These are phyloP conservation scores for Oenanthe sinensis DNA, from an alignment of 129 eudicot genomes.

Conservation along the genomic window DNA sequence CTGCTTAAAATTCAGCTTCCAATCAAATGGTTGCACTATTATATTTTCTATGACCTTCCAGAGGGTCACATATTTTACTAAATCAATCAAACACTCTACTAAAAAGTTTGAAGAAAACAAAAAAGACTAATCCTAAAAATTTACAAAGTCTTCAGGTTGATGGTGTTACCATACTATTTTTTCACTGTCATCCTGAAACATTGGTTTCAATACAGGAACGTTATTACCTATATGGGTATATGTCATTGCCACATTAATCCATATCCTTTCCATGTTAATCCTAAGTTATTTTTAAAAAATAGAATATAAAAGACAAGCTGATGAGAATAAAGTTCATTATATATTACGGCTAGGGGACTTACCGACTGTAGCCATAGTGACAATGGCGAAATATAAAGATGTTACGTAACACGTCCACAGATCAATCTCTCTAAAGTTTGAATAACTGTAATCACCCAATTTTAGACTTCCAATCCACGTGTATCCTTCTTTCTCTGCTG, in stretches of 20 bases:
- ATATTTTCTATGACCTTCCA: neutral
- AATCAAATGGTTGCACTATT: neutral
- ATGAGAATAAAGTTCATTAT: constrained; percentile 7
- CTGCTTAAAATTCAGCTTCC: neutral
- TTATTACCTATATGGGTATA: too few species aligned
- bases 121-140: neutral
- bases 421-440: constrained; percentile 82
- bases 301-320: too few species aligned
- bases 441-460: constrained; percentile 78
- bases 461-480: constrained; percentile 94
- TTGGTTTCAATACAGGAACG: too few species aligned
- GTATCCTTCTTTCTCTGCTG: constrained; percentile 76
- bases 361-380: constrained; percentile 99
- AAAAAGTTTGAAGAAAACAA: neutral
- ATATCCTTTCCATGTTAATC: neutral
- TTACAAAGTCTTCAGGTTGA: neutral
- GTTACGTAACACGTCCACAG: constrained; percentile 75
- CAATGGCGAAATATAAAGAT: constrained; percentile 81
- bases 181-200: neutral
- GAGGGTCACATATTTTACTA: neutral
- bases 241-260: neutral
- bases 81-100: neutral
- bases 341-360: constrained; percentile 17
- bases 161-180: neutral
- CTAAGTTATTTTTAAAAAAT: neutral